Conservation (phyloP, 2,329 filamentous ascomycete species). For the Beauveria rudraprayagi region DNA sequence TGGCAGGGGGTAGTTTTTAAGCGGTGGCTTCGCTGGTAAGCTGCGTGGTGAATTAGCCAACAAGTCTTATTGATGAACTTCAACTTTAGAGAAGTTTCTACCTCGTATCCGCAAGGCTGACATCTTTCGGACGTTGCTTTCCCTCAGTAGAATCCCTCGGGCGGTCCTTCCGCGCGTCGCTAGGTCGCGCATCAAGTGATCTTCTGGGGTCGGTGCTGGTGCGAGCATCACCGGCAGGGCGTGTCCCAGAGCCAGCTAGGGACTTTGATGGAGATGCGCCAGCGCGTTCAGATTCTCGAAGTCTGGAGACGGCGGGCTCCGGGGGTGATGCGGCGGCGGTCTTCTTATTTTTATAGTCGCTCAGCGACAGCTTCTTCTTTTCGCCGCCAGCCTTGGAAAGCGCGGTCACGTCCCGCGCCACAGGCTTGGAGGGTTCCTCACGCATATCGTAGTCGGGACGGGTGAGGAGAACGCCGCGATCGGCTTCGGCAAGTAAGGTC, state of each 20-base stretch:
- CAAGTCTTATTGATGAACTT: background rate
- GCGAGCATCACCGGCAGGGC: conserved; percentile 6
- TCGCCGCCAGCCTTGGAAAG: conserved; percentile 34
- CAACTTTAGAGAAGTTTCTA: conserved; percentile 10
- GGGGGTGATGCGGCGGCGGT: conserved; percentile 27
- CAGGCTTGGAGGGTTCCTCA: conserved; percentile 38
- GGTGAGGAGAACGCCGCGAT: conserved; percentile 50
- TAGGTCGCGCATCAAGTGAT: conserved; percentile 13
- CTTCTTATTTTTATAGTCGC: conserved; percentile 52
- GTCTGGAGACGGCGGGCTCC: conserved; percentile 25
- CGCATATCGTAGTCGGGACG: conserved; percentile 50
- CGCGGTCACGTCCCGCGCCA: conserved; percentile 27
- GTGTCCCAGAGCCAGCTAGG: conserved; percentile 6
- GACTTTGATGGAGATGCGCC: conserved; percentile 14
- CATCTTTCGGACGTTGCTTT: conserved; percentile 24
- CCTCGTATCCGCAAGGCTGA: conserved; percentile 23
- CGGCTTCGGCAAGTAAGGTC: conserved; percentile 48
- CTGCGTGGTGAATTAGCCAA: conserved; percentile 16
- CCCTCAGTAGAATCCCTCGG: conserved; percentile 19
- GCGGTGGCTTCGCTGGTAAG: conserved; percentile 29
- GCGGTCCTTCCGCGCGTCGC: conserved; percentile 15
- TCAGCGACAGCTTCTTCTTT: conserved; percentile 51
- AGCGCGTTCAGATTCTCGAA: conserved; percentile 25
- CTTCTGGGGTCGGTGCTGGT: background rate
- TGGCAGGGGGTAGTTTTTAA: conserved; percentile 22